Conservation (phyloP, 1,284 basidiomycete species). For the Hypsizygus ulmarius region DNA sequence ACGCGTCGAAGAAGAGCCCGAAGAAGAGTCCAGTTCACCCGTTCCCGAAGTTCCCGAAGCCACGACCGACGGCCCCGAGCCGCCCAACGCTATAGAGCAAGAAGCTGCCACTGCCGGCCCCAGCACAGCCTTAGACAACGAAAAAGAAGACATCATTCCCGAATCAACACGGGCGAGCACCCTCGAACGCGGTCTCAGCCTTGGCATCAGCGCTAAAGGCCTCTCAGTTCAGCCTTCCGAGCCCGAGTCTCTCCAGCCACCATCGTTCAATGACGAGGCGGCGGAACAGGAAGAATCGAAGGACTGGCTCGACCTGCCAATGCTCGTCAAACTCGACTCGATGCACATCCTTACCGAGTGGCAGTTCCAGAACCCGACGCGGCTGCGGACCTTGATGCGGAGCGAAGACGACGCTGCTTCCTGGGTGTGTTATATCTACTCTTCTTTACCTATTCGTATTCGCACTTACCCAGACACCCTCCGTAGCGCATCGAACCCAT, state of each 20-base stretch:
- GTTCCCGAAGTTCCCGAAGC: slow-evolving; percentile 11
- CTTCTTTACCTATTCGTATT: slow-evolving; percentile 10
- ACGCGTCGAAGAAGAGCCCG: slow-evolving; percentile 18
- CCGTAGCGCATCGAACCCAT: slow-evolving; percentile 82
- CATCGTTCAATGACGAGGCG: slow-evolving; percentile 10
- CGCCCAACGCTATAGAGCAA: background rate
- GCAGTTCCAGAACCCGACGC: slow-evolving; percentile 74
- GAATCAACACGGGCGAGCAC: slow-evolving; percentile 18
- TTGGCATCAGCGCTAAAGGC: slow-evolving; percentile 13
- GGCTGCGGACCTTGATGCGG: slow-evolving; percentile 69
- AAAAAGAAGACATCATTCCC: slow-evolving; percentile 5
- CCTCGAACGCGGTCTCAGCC: slow-evolving; percentile 17
- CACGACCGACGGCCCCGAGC: background rate
- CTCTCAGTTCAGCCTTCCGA: slow-evolving; percentile 19
- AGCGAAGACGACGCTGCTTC: slow-evolving; percentile 70
- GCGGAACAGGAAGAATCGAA: slow-evolving; percentile 37
- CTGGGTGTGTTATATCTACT: slow-evolving; percentile 54
- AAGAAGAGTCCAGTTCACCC: slow-evolving; percentile 14
- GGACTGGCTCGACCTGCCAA: slow-evolving; percentile 68
- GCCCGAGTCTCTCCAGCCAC: slow-evolving; percentile 9
- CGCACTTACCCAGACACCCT: slow-evolving; percentile 5
- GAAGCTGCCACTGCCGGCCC: slow-evolving; percentile 1
- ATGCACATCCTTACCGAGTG: slow-evolving; percentile 72
- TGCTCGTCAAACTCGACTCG: slow-evolving; percentile 75
- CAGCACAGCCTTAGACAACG: slow-evolving; percentile 11